Conservation (phyloP, 306 rosid species). For the Malus sieversii region DNA sequence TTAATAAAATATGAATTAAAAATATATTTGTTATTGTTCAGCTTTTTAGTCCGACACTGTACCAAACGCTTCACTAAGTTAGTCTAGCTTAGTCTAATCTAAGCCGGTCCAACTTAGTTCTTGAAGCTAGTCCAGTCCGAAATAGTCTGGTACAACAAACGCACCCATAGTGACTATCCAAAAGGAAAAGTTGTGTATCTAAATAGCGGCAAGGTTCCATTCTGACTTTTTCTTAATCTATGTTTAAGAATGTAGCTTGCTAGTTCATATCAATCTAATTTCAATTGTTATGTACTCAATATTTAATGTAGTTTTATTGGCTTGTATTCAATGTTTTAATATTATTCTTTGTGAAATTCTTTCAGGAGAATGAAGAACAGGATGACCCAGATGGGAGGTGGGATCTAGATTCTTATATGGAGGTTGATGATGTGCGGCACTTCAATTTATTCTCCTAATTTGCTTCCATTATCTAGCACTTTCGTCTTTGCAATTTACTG, state of each 20-base stretch:
- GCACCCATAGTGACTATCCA: neutral
- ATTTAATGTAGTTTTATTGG: constrained; percentile 61
- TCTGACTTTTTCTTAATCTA: neutral
- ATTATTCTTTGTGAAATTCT: neutral
- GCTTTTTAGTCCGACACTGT: too few relatives aligned
- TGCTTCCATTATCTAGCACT: constrained; percentile 8
- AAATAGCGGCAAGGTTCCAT: too few relatives aligned
- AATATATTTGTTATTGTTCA: too few relatives aligned
- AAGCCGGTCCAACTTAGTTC: too few relatives aligned
- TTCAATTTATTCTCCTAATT: neutral
- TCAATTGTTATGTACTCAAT: neutral
- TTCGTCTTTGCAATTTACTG: constrained; percentile 11
- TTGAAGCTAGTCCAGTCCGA: too few relatives aligned
- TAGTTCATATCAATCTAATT: neutral
- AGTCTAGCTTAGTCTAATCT: too few relatives aligned
- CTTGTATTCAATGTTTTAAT: constrained; percentile 46
- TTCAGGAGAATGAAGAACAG: neutral
- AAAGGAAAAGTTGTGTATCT: neutral
- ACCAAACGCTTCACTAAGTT: too few relatives aligned
- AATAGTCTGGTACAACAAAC: too few relatives aligned
- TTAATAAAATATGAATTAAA: too few relatives aligned
- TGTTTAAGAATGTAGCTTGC: neutral
- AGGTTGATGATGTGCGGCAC: too few relatives aligned
- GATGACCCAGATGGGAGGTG: too few relatives aligned
- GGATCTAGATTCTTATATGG: too few relatives aligned